Evolutionary conservation across 73 alveolate species (phyloP), one percentile per base, ranked within the genome.

Genomic region (Urostyla sp.): DNA sequence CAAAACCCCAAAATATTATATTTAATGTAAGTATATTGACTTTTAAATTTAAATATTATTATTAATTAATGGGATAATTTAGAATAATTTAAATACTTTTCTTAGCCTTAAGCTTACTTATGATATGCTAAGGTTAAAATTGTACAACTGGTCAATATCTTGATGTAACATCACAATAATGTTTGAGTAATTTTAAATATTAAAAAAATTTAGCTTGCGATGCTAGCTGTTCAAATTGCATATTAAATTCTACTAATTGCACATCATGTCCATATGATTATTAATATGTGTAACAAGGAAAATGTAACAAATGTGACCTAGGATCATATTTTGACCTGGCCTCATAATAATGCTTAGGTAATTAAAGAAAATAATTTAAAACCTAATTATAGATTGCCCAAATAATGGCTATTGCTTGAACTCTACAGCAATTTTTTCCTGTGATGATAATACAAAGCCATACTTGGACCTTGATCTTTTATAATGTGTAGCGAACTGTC

Each of bases 401-500:
- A 63, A 63, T 24, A 1, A 57, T 3, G 79, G 79, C 16, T 63
- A 5, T 6, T 63, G 79, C 44, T 3, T 63, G 1, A 63, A 63
- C 44, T 1, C 79, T 21, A 63, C 79, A 13, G 60, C 79, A 13
- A 18, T 23, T 3, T 30, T 63, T 6, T 0, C 79, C 5, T 63
- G 79, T 26, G 2, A 45, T 6, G 44, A 63, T 32, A 57, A 57
- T 21, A 13, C 59, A 2, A 7, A 6, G 1, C 79, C 79, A 2
- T 27, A 43, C 1, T 23, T 63, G 5, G 30, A 63, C 44, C 50
- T 63, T 3, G 53, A 43, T 3, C 23, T 60, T 2, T 40, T 63
- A 6, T 21, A 23, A n/a, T 63, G 79, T 40, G 54, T 20, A 20
- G 53, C 45, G 11, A 20, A 20, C 24, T 63, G 79, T 24, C 5